phyloP scores from a whole-genome alignment of 2,329 filamentous ascomycete species.

The Aspergillus eucalypticola region DNA sequence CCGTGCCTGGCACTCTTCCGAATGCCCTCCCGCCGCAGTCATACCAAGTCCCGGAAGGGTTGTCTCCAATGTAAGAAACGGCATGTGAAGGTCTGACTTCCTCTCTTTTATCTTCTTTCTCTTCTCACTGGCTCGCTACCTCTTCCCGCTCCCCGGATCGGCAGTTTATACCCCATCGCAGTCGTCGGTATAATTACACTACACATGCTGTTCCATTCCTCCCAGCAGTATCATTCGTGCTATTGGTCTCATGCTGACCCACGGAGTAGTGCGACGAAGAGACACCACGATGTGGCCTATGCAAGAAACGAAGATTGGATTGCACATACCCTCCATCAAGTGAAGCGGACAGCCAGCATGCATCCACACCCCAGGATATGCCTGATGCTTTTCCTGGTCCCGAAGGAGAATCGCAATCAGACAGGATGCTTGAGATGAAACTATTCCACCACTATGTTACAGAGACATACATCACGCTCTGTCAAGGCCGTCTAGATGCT shows the following conservation, averaged over 20 bases:
- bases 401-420: constrained; percentile 20
- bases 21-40: constrained; percentile 36
- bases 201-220: not conserved
- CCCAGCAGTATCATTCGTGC: not conserved
- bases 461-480: constrained; percentile 37
- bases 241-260: not conserved
- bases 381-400: constrained; percentile 9
- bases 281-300: constrained; percentile 39
- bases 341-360: constrained; percentile 29
- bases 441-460: constrained; percentile 43
- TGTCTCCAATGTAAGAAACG: constrained; percentile 43
- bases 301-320: constrained; percentile 38
- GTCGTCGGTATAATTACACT: constrained; percentile 7
- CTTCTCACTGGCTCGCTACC: not conserved
- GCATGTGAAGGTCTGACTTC: constrained; percentile 39
- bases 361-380: constrained; percentile 24
- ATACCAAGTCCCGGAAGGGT: constrained; percentile 44
- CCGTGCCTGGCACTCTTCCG: not conserved
- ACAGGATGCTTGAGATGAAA: constrained; percentile 37
- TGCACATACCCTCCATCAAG: constrained; percentile 36
- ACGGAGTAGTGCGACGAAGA: constrained; percentile 38
- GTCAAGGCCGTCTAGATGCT: constrained; percentile 31
- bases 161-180: not conserved
- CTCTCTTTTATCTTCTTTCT: not conserved
- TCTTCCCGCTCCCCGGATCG: not conserved